Evolutionary conservation across 2,329 filamentous ascomycete species (phyloP), one percentile per base, ranked within the genome.

Genomic region (Colletotrichum nymphaeae): DNA sequence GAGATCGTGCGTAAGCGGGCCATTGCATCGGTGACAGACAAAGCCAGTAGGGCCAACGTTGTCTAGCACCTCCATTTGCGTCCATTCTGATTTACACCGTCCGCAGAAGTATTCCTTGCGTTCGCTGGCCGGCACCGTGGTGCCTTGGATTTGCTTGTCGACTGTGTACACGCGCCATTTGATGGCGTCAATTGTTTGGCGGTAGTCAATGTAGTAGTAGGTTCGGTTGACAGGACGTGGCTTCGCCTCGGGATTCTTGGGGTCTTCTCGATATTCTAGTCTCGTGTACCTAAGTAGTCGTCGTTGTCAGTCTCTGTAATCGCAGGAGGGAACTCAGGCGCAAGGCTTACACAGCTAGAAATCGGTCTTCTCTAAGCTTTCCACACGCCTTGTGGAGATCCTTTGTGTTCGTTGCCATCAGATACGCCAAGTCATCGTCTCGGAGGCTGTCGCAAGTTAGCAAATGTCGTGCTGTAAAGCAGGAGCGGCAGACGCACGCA

Each of bases 151-250:
- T 67, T 93, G 92, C 81, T 96, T 95, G 77, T 95, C 95, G 77
- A 98, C 91, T 69, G 93, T 93, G 80, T 96, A 95, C 64, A 98
- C 92, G 75, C 94, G 93, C 89, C 94, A 99, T 83, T 99, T 99
- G 84, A 98, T 97, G 62, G 94, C 95, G 84, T 99, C 97, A 79
- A 99, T 95, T 46, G 96, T 95, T 71, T 94, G 93, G 73, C 97
- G 94, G 79, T 97, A 97, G 81, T 98, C 95, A 81, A 99, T 96
- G 84, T 94, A 99, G 86, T 97, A 99, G 88, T 98, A 99, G 75
- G 96, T 97, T 78, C 94, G 91, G 80, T 93, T 95, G 76, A 93
- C 92, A 5, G 94, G 93, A 65, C 95, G 92, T 71, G 93, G 93
- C 73, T 95, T 94, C 64, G 94, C 94, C 79, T 95, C 93, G 3